Base-by-base conservation (phyloP, 306 rosid genomes). In the Vigna mungo region DNA sequence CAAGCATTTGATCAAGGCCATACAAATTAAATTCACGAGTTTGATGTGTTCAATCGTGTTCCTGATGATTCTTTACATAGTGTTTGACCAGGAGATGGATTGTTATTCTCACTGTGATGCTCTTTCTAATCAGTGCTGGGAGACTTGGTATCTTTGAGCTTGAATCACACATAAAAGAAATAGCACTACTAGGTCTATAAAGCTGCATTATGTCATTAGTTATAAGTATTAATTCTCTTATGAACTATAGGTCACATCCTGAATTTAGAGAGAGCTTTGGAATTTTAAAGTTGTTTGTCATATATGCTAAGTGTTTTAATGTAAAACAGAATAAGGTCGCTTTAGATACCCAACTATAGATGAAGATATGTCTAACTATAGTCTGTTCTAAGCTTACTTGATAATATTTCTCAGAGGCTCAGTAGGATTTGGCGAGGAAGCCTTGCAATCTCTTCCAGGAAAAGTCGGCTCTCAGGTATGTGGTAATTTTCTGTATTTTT, bases 341-440 rank as follows among this genome's bases (percentile, higher is more conserved):
- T 48, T 64, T 63, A 16, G 30, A 76, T 53, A 14, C 63, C 65
- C 36, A 41, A 66, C 58, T 72, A 70, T 36, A 56, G 68, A 23
- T 78, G 64, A 75, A 58, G 30, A 21, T 11, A 11, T 55, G 15
- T 71, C 58, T 81, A 49, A 72, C 34, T 53, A 55, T 46, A 34
- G 56, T 65, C 21, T 51, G 68, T 59, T 56, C 32, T 52, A 47
- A 12, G 71, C 58, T 78, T 52, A 76, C 82, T 52, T 78, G 37
- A 55, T 68, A 48, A 49, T 83, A 73, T 69, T 76, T 88, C 63
- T 70, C 88, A 95, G 99, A 85, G 99, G 99, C 72, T 92, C 97
- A 23, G 7, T 89, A 75, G 97, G 99, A n/a, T 95, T 95, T 84
- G 99, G 99, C 9, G 99, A 92, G 88, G 97, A 95, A 65, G 96